These are phyloP conservation scores for Penicillium cinerascens DNA, from an alignment of 495 filamentous ascomycete species.

Conservation along the genomic window DNA sequence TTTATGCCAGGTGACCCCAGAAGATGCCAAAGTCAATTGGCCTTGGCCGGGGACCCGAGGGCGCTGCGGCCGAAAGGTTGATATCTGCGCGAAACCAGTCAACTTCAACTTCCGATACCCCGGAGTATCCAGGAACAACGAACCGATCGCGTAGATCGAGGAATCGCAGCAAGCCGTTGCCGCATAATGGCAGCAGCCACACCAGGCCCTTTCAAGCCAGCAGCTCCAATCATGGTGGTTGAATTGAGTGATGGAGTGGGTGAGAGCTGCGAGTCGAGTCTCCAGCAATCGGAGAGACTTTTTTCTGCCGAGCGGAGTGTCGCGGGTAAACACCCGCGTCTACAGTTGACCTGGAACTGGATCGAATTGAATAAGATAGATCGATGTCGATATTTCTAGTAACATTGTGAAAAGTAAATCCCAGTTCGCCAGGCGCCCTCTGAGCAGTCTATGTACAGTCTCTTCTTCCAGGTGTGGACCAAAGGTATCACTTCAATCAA, in stretches of 20 bases:
- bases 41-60: conserved; percentile 20
- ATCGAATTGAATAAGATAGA: not conserved
- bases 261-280: conserved; percentile 15
- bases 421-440: conserved; percentile 33
- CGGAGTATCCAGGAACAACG: conserved; percentile 12
- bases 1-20: conserved; percentile 24
- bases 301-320: conserved; percentile 42
- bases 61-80: conserved; percentile 33
- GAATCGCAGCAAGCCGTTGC: conserved; percentile 31
- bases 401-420: conserved; percentile 20
- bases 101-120: conserved; percentile 11
- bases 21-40: conserved; percentile 22
- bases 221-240: conserved; percentile 37
- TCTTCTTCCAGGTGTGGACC: conserved; percentile 14
- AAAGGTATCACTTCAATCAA: conserved; percentile 20
- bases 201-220: conserved; percentile 32
- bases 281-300: conserved; percentile 22
- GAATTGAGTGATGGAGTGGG: conserved; percentile 4
- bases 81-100: conserved; percentile 32
- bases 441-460: conserved; percentile 38
- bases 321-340: conserved; percentile 13
- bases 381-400: conserved; percentile 1
- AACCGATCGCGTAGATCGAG: conserved; percentile 40
- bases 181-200: conserved; percentile 29
- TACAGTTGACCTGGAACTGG: not conserved